A percentile compares a stretch with the other conserved stretches of the same genome.
Conservation (phyloP, 345 rosid species). For the Dovyalis caffra region DNA sequence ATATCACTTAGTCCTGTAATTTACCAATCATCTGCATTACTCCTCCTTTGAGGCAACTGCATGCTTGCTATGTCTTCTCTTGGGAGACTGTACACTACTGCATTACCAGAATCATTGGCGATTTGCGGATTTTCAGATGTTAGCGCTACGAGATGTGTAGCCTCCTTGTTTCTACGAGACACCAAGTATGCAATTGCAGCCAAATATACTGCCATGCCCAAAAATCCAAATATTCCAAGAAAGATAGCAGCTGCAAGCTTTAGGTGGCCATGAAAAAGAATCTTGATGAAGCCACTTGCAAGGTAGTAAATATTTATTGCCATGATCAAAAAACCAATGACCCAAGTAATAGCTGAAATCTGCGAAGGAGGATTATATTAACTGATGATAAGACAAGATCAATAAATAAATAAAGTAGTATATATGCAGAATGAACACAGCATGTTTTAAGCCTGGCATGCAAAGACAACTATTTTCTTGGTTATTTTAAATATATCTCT, state of each 20-base stretch:
- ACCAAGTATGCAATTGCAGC: conserved; percentile 72
- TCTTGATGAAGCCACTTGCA: conserved; percentile 49
- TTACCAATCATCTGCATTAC: neutral
- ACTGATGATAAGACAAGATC: no score
- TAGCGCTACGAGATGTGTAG: conserved; percentile 43
- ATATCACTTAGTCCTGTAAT: no score
- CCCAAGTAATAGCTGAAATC: conserved; percentile 76
- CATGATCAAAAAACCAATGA: conserved; percentile 74
- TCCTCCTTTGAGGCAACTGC: conserved; percentile 59
- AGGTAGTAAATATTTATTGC: conserved; percentile 72
- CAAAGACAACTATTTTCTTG: no score
- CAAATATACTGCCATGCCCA: conserved; percentile 55
- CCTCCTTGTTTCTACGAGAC: conserved; percentile 53
- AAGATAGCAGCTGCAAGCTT: conserved; percentile 42
- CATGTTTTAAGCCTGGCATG: no score
- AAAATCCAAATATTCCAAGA: conserved; percentile 61
- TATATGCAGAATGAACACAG: no score
- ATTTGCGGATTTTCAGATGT: conserved; percentile 35
- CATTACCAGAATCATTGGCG: conserved; percentile 17
- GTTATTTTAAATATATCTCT: no score
- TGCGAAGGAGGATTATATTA: conserved; percentile 12
- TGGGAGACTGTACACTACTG: conserved; percentile 35
- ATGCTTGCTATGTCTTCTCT: conserved; percentile 67
- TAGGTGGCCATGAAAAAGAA: conserved; percentile 50
- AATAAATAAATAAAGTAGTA: no score